Conservation (phyloP, 2,329 filamentous ascomycete genomes). For the Zasmidium cellare region DNA sequence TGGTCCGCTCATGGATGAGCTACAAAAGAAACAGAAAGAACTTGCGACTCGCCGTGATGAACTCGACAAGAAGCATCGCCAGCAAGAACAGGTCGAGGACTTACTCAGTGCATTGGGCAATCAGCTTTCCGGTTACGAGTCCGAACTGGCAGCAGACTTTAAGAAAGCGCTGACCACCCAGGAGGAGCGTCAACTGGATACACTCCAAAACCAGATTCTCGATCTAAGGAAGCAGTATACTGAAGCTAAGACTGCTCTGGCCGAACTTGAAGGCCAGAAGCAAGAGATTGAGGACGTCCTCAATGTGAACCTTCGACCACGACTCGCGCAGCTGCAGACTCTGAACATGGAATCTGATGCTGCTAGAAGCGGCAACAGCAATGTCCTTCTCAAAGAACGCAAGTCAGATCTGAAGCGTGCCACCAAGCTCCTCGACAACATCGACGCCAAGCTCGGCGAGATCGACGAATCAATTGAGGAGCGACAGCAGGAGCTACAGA, state of each 20-base stretch:
- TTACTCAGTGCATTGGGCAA: slow-evolving; percentile 60
- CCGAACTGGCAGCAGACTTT: slow-evolving; percentile 82
- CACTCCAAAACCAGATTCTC: slow-evolving; percentile 67
- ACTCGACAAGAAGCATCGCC: slow-evolving; percentile 68
- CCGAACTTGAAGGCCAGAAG: slow-evolving; percentile 78
- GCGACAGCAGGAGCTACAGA: slow-evolving; percentile 53
- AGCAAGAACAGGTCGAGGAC: slow-evolving; percentile 68
- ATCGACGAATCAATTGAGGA: slow-evolving; percentile 73
- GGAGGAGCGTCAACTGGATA: slow-evolving; percentile 81
- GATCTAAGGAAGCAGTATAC: slow-evolving; percentile 75
- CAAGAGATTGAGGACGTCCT: slow-evolving; percentile 82
- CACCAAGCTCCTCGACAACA: slow-evolving; percentile 64
- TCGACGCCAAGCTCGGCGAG: slow-evolving; percentile 69
- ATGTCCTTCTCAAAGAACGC: slow-evolving; percentile 69
- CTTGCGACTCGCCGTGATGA: slow-evolving; percentile 72
- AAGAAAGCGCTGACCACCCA: slow-evolving; percentile 80
- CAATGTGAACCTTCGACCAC: slow-evolving; percentile 82
- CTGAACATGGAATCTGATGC: slow-evolving; percentile 68
- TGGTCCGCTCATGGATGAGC: slow-evolving; percentile 73
- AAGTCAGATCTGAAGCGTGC: slow-evolving; percentile 80
- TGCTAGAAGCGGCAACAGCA: slow-evolving; percentile 54
- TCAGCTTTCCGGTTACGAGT: slow-evolving; percentile 73
- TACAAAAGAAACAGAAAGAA: slow-evolving; percentile 72
- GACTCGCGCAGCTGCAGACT: slow-evolving; percentile 80
- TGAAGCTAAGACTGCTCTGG: slow-evolving; percentile 69